Base-by-base conservation (phyloP, 1,284 basidiomycete genomes). In the Albatrellus sp. region DNA sequence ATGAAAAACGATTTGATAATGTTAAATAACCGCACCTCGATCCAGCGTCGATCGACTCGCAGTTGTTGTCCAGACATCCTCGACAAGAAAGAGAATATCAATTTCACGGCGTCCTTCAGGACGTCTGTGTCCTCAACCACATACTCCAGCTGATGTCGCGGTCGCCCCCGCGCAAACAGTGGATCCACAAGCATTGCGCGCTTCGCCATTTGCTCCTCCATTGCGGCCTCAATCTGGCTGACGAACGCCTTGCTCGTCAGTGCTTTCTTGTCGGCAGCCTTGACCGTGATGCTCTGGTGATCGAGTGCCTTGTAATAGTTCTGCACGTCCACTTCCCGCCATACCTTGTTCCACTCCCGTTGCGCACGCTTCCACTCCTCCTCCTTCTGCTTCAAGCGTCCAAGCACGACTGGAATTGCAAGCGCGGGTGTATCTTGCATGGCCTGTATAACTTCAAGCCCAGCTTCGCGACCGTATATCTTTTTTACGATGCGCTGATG, bases 361-460 rank as follows among this genome's bases (percentile, higher is more conserved):
- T 97, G 90, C n/a, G 91, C 93, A n/a, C 90, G 76, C 65, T 93
- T 96, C 94, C 96, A 98, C 60, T 98, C 93, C 53, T 93, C 91
- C 60, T 98, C 93, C 66, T 98, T 98, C 62, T 89, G 85, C 69
- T 96, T 96, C 51, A 98, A 68, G 8, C 96, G 78, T 34, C 76
- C 69, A n/a, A 98, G 72, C 0, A 98, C 91, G 48, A 98, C 81
- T 0, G 94, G 93, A 13, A 98, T 84, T 1, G 96, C 88, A n/a
- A 85, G 69, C 16, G 80, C 78, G 1, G 94, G 94, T n/a, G 82
- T 78, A 37, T 98, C 92, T 61, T 98, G 92, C 70, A 98, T 81
- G 0, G 90, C 84, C 45, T 80, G 77, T 50, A 96, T 82, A 12
- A 98, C 89, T 50, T 96, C 91, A 51, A 85, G 65, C 6, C 92